Percentiles rank a stretch among this genome's conserved stretches.
These are phyloP conservation scores for Neofusicoccum laricinum DNA, from an alignment of 2,329 filamentous ascomycete species.

Conservation along the genomic window DNA sequence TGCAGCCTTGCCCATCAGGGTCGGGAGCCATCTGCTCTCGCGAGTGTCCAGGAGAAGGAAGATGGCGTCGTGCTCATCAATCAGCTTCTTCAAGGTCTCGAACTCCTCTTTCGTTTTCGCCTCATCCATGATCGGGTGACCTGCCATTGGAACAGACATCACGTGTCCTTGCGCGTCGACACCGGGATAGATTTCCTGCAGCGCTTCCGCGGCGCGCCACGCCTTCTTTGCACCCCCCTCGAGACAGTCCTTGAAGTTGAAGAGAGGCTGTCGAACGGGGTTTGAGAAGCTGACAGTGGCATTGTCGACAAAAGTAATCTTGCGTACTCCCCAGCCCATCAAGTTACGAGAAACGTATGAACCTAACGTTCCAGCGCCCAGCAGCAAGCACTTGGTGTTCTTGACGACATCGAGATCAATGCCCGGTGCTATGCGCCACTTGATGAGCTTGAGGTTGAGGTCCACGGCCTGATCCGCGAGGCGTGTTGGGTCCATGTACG, in stretches of 20 bases:
- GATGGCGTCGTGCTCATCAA: conserved; percentile 83
- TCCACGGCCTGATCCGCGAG: conserved; percentile 94
- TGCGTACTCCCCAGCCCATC: conserved; percentile 92
- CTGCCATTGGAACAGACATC: conserved; percentile 90
- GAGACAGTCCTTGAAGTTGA: conserved; percentile 84
- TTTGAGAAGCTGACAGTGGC: conserved; percentile 93
- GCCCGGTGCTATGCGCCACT: conserved; percentile 91
- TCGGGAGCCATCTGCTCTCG: conserved; percentile 92
- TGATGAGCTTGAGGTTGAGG: conserved; percentile 96
- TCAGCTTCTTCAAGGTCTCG: conserved; percentile 68
- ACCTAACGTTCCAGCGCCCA: conserved; percentile 89
- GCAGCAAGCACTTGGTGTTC: conserved; percentile 80
- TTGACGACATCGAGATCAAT: conserved; percentile 88
- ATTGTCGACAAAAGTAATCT: conserved; percentile 95
- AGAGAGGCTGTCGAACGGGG: conserved; percentile 90
- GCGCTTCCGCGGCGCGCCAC: conserved; percentile 70
- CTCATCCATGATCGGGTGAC: conserved; percentile 79
- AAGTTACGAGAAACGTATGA: conserved; percentile 90
- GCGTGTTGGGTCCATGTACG: conserved; percentile 87
- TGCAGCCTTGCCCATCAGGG: conserved; percentile 88
- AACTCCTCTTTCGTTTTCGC: conserved; percentile 69
- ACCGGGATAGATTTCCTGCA: conserved; percentile 86
- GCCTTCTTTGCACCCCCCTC: conserved; percentile 84
- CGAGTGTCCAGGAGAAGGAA: conserved; percentile 97
- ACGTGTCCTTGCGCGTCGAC: conserved; percentile 77